These are phyloP conservation scores for Parafenestella ontariensis DNA, from an alignment of 2,329 filamentous ascomycete genomes.

Conservation along the genomic window DNA sequence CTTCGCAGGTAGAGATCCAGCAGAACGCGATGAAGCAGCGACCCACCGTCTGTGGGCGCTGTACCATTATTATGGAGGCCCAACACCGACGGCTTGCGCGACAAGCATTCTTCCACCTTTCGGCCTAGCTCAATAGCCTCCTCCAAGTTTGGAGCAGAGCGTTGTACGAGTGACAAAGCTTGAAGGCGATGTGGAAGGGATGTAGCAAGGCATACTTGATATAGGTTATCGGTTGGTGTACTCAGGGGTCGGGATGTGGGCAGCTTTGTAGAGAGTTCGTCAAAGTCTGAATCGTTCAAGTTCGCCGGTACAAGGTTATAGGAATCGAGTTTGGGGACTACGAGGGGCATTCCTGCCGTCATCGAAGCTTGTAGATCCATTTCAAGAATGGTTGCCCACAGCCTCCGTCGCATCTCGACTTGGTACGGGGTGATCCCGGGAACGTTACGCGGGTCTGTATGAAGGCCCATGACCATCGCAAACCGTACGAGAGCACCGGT, in stretches of 20 bases:
- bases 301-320: conserved; percentile 19
- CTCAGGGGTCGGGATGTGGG: conserved; percentile 8
- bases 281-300: conserved; percentile 27
- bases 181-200: conserved; percentile 22
- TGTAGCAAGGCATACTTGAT: conserved; percentile 24
- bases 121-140: conserved; percentile 19
- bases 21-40: conserved; percentile 21
- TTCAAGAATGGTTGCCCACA: conserved; percentile 56
- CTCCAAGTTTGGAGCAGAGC: conserved; percentile 11
- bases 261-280: conserved; percentile 14
- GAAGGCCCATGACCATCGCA: conserved; percentile 53
- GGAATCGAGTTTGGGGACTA: conserved; percentile 16
- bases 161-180: conserved; percentile 24
- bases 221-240: conserved; percentile 24
- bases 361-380: conserved; percentile 44
- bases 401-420: conserved; percentile 51
- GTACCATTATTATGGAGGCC: conserved; percentile 7
- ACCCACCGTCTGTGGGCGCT: conserved; percentile 7
- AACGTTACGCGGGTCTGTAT: conserved; percentile 48
- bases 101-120: conserved; percentile 15
- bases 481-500: conserved; percentile 50
- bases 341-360: conserved; percentile 23
- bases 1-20: conserved; percentile 27
- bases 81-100: conserved; percentile 15
- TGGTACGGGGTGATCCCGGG: conserved; percentile 42